A percentile compares a stretch with the other conserved stretches of the same genome.
Conservation (phyloP, 2,329 filamentous ascomycete species). For the Alternaria viburni region DNA sequence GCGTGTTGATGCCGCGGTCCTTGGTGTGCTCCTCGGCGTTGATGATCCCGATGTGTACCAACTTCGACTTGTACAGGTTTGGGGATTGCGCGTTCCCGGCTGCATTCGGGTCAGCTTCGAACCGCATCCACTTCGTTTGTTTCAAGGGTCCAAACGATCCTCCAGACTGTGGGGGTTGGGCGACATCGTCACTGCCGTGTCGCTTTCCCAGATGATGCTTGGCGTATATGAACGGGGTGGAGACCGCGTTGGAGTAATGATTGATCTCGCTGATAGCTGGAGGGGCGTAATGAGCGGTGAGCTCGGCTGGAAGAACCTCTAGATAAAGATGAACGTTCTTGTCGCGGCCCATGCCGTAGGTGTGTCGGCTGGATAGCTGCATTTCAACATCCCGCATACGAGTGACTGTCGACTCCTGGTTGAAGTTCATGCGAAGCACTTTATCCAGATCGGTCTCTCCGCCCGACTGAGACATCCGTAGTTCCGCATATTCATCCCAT, state of each 20-base stretch:
- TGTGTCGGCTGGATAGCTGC: neutral
- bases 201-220: neutral
- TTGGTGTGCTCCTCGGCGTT: neutral
- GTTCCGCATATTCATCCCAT: neutral
- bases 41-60: neutral
- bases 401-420: neutral
- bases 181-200: neutral
- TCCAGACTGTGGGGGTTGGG: neutral
- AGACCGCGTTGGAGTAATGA: neutral
- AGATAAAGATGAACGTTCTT: neutral
- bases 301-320: neutral
- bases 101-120: neutral
- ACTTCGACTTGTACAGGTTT: neutral
- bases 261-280: neutral
- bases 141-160: neutral
- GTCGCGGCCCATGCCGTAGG: neutral
- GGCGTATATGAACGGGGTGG: neutral
- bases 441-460: neutral
- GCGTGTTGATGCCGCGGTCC: neutral
- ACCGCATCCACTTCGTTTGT: neutral
- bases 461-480: neutral
- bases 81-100: neutral
- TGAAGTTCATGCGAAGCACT: neutral
- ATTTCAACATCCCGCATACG: neutral
- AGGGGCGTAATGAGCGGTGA: neutral